Base-by-base conservation (phyloP, 208 protist species). In the Tritrichomonas foetus region DNA sequence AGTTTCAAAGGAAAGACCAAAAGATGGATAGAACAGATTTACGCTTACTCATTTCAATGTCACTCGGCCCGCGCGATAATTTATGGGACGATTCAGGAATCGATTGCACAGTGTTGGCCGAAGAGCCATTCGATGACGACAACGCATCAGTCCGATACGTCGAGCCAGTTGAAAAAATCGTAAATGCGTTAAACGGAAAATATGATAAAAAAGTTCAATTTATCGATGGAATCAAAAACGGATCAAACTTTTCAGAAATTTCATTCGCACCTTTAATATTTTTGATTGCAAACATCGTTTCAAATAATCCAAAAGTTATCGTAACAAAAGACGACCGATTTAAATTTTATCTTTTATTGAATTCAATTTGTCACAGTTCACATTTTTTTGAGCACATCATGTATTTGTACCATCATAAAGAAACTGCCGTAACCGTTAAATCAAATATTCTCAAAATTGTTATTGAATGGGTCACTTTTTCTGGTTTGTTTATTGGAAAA, bases 1-100 rank as follows among this genome's bases (percentile, higher is more conserved):
- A 89, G 39, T 89, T 89, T 57, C 78, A 89, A 50, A 9, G 78
- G 3, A 89, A 89, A 89, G 78, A 89, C 39, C 78, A 89, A 57
- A n/a, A 89, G 16, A 53, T 44, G 78, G 78, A 89, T 16, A 20
- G 78, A 89, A 89, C 47, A 39, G 78, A 89, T 36, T 36, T 89
- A 33, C 41, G 78, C 3, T 3, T 89, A 0, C 47, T 89, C 20
- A 27, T 89, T 89, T 89, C 78, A 53, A 89, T 89, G 78, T 89
- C 78, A 16, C 39, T 89, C 14, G 78, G 78, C 39, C 78, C 78
- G 22, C 9, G 78, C 33, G 78, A 89, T 89, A 57, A 89, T 49
- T 36, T 89, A 53, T 89, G 78, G 78, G 78, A 89, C 57, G 47
- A 89, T 49, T 57, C 78, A 22, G 78, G 78, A 39, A 53, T 89